Base-by-base conservation (phyloP, 2,329 filamentous ascomycete species). In the Dothistroma pini region DNA sequence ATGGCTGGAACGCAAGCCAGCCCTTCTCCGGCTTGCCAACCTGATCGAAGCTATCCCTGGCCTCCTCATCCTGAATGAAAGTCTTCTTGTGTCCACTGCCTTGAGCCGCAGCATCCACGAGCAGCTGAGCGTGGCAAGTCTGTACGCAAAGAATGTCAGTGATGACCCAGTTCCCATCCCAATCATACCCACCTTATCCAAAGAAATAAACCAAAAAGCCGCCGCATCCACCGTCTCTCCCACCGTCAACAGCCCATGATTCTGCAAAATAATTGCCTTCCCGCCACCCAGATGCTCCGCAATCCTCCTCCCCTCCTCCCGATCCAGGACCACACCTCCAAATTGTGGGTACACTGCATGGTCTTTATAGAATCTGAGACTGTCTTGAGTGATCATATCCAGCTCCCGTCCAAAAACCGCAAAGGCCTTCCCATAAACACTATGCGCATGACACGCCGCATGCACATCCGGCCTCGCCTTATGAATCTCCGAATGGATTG, bases 1-100 rank as follows among this genome's bases (percentile, higher is more conserved):
- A 82, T 11, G 77, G 76, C 66, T 83, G 81, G 59, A 83, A 83
- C 3, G 78, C 79, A 19, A 65, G 58, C 80, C 79, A 84, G 0
- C 80, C 81, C 66, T 83, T 84, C 69, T 79, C 79, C 0, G 80
- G 76, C 35, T 72, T 78, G 1, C 78, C 79, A 1, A 80, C 76
- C 58, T 77, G 75, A 63, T 72, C 68, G 58, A 75, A 79, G 34
- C 72, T 75, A 61, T 74, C 74, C 5, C 60, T 65, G 3, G 77
- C 77, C 60, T 79, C 78, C 35, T 70, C 70, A 2, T 79, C 76
- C 1, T 68, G 66, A 54, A 80, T 78, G 31, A 74, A 70, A 51
- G 75, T 78, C 60, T 75, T 75, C 72, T 77, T 65, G 63, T 78
- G 62, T 59, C 75, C 75, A 49, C 69, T 76, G 19, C 71, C 70